Evolutionary conservation across 2,329 filamentous ascomycete species (phyloP).

Genomic region (Epichloe brachyelytri): DNA sequence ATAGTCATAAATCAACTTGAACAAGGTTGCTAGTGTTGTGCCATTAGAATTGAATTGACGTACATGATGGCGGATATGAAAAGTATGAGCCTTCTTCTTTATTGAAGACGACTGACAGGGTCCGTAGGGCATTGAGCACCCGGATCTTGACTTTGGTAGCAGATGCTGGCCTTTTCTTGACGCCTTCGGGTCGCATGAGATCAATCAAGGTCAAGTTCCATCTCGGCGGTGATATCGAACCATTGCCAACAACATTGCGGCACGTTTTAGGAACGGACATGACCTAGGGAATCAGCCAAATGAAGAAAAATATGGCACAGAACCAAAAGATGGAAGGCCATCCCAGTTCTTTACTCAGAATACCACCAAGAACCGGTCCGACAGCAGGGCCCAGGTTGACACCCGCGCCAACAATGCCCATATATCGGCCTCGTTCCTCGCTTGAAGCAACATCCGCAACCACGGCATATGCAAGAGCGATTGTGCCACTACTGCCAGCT

Average conservation of each 20-base stretch:
- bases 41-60: no score
- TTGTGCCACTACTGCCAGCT: constrained; percentile 51
- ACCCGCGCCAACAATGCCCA: constrained; percentile 51
- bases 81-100: no score
- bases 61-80: no score
- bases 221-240: constrained; percentile 29
- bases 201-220: no score
- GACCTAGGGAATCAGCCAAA: constrained; percentile 40
- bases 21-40: no score
- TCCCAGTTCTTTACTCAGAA: constrained; percentile 49
- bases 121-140: no score
- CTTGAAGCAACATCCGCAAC: constrained; percentile 59
- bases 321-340: constrained; percentile 61
- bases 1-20: no score
- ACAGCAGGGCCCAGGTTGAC: constrained; percentile 42
- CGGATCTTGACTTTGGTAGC: no score
- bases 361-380: constrained; percentile 50
- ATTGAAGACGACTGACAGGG: no score
- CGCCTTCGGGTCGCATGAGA: no score
- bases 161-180: no score
- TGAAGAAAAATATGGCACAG: constrained; percentile 39
- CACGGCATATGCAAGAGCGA: constrained; percentile 59
- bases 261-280: constrained; percentile 47
- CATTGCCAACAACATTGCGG: constrained; percentile 47
- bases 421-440: constrained; percentile 58